phyloP scores from a whole-genome alignment of 2,329 filamentous ascomycete species.

The Huntiella omanensis region DNA sequence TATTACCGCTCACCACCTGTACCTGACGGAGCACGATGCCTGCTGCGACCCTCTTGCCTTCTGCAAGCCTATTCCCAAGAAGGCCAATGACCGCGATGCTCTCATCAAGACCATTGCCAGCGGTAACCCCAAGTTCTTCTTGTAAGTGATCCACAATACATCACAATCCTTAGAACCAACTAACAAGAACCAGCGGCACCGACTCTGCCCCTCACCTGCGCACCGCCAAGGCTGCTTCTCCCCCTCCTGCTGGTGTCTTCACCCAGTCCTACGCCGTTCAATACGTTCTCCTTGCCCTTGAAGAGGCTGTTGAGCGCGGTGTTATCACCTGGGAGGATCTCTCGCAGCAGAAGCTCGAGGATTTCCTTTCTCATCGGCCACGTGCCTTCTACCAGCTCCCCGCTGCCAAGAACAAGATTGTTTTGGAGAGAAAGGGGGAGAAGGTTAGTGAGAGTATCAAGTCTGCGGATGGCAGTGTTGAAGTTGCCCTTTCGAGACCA shows the following conservation, averaged over 20 bases:
- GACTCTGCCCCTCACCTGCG: conserved; percentile 48
- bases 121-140: conserved; percentile 50
- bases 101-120: conserved; percentile 45
- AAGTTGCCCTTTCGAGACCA: conserved; percentile 26
- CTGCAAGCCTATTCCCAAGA: conserved; percentile 62
- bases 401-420: conserved; percentile 16
- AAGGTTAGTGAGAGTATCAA: conserved; percentile 22
- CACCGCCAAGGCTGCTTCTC: conserved; percentile 35
- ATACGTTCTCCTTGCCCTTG: conserved; percentile 41
- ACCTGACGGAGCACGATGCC: conserved; percentile 55
- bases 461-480: conserved; percentile 21
- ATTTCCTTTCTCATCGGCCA: conserved; percentile 34
- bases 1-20: conserved; percentile 76
- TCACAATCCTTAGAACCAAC: background rate
- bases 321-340: conserved; percentile 32
- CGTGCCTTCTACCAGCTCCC: conserved; percentile 33
- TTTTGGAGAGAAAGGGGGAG: conserved; percentile 24
- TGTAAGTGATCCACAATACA: conserved; percentile 26
- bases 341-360: conserved; percentile 33
- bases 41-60: conserved; percentile 42
- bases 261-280: conserved; percentile 55
- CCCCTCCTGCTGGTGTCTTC: conserved; percentile 56
- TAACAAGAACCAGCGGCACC: conserved; percentile 22
- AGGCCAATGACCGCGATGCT: conserved; percentile 51
- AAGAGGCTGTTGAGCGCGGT: conserved; percentile 38